Base-by-base conservation (phyloP, 208 protist species). In the Wallacemonas collosoma region DNA sequence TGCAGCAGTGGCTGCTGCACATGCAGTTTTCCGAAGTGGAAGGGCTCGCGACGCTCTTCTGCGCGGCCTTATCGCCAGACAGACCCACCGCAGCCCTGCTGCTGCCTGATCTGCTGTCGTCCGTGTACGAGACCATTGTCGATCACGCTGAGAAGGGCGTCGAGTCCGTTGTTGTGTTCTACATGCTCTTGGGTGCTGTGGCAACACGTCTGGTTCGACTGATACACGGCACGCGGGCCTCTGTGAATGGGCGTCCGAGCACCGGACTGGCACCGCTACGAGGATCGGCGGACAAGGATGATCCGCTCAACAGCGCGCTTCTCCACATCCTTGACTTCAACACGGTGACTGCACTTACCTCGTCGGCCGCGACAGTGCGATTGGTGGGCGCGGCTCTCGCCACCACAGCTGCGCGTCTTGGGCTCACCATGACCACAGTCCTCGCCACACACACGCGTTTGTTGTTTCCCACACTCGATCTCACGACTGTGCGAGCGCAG, bases 361-460 rank as follows among this genome's bases (percentile, higher is more conserved):
- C 80, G 64, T 71, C 72, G 48, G 82, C 79, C 2, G 12, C 71
- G 9, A 51, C n/a, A 12, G 66, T 87, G 58, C 85, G 85, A 9
- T 70, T 85, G 15, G 65, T 72, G 6, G 86, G 86, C 11, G 55
- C 44, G 0, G 66, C 76, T 11, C 72, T 91, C 36, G 79, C 80
- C 17, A 61, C 67, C 36, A 71, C 75, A 14, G 60, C 66, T 1
- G 53, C 26, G 38, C n/a, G 50, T 9, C 53, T 53, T 7, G 75
- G 79, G 3, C 64, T 45, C 48, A 63, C 79, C 2, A 51, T 75
- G 5, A 11, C n/a, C 36, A 45, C 64, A 41, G 65, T 75, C 44
- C 56, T 86, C 44, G 36, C 61, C 48, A 66, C 73, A n/a, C 48
- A 80, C 14, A 35, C 83, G 51, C 84, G 72, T 3, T 44, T 86